Evolutionary conservation across 176 grass and related monocot genomes (phyloP).

Genomic region (Pontederia paniculata): DNA sequence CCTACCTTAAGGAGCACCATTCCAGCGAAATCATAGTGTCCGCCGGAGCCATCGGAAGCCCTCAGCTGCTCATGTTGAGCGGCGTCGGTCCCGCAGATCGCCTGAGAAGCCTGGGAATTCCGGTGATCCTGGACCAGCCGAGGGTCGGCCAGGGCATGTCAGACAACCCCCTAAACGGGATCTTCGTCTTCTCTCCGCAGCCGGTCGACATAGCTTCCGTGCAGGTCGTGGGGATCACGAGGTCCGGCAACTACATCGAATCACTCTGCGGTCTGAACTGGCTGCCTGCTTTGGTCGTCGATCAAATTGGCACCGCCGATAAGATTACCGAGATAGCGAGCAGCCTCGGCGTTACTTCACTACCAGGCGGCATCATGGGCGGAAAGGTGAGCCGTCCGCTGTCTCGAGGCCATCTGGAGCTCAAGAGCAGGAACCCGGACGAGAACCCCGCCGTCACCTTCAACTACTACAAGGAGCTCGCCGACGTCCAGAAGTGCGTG

Average conservation of each 20-base stretch:
- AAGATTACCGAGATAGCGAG: constrained; percentile 34
- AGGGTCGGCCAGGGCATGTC: constrained; percentile 68
- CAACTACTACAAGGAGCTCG: constrained; percentile 2
- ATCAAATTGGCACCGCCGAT: neutral
- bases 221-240: constrained; percentile 72
- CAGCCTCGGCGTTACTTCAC: constrained; percentile 30
- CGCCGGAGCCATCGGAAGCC: constrained; percentile 67
- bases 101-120: constrained; percentile 46
- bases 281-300: constrained; percentile 26
- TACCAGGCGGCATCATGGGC: constrained; percentile 45
- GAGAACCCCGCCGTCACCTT: constrained; percentile 11
- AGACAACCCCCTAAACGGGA: constrained; percentile 77
- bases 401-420: neutral
- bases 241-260: constrained; percentile 65
- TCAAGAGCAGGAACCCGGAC: constrained; percentile 3
- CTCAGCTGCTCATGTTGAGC: constrained; percentile 84
- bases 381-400: neutral
- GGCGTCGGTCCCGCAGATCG: constrained; percentile 56
- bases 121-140: constrained; percentile 49
- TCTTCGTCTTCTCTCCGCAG: constrained; percentile 55
- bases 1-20: constrained; percentile 32
- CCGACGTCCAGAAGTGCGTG: neutral
- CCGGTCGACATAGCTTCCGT: constrained; percentile 45
- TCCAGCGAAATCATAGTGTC: constrained; percentile 59
- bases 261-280: constrained; percentile 54